Evolutionary conservation across 768 basidiomycete genomes (phyloP), one percentile per base, ranked within the genome.

Genomic region (Rubroboletus satanas): DNA sequence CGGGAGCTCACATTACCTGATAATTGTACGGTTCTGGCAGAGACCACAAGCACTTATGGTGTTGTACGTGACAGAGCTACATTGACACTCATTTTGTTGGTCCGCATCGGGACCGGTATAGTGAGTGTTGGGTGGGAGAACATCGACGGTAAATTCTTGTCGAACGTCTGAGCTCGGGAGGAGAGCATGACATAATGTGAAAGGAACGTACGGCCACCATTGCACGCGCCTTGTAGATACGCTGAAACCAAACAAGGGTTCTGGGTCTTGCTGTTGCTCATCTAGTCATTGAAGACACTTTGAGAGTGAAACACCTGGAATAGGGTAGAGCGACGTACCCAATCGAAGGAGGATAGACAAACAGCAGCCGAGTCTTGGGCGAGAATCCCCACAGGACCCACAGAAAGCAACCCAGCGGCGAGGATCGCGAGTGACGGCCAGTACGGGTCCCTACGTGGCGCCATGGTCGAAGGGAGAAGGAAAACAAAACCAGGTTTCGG

Each of bases 31-130:
- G 33, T 74, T 75, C 63, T 85, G 84, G 62, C 84, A 85, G 35
- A 74, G 63, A 23, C 75, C 81, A 66, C 84, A 85, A 12, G 84
- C 83, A 52, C 77, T 79, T 58, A 84, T 72, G 26, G 81, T 56
- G 12, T 76, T 79, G 58, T 84, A 85, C 5, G 76, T 75, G 29
- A 83, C 78, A 7, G 81, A 77, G 62, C 74, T 84, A 61, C 84
- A 85, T 59, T 78, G 74, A 56, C 84, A 84, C 5, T 63, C 41
- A 46, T 73, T 66, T 52, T 53, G 17, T 32, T 67, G 36, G 45
- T 50, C 41, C 26, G n/a, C 47, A 54, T 66, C 70, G 66, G 83
- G 63, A 65, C 72, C 59, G 53, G 60, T 56, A 68, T 67, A 69
- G 39, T 63, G 61, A 36, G 31, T 73, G 33, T 52, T 59, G 0